Evolutionary conservation across 148 eudicot genomes (phyloP).

Genomic region (Camellia sinensis): DNA sequence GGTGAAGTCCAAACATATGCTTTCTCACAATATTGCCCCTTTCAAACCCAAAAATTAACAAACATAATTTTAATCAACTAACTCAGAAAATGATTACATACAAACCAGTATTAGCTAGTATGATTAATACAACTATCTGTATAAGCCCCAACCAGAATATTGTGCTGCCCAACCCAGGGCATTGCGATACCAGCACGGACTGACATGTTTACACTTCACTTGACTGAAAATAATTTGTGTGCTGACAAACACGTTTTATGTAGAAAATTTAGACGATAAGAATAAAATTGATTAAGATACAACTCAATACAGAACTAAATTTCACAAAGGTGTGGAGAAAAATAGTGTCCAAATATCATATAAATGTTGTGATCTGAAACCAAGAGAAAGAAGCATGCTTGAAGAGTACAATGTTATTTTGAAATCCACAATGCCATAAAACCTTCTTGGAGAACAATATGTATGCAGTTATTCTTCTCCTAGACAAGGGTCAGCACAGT

Average conservation of each 20-base stretch:
- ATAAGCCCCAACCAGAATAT: not conserved
- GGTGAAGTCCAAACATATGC: not conserved
- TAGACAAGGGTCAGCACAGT: not conserved
- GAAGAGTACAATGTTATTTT: not conserved
- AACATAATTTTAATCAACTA: not conserved
- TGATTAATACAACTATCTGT: not conserved
- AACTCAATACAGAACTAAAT: not conserved
- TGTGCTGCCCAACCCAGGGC: not conserved
- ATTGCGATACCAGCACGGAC: not conserved
- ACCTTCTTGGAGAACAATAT: not conserved
- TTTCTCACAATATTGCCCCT: not conserved
- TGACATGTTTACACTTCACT: not conserved
- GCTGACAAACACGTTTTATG: not conserved
- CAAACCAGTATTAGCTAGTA: not conserved
- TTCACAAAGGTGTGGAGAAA: not conserved
- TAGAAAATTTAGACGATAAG: not conserved
- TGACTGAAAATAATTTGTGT: not conserved
- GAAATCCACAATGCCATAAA: not conserved
- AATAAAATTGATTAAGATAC: not conserved
- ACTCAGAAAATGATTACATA: not conserved
- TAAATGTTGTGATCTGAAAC: not conserved
- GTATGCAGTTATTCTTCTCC: not conserved
- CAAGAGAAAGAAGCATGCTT: not conserved
- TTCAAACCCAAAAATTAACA: not conserved
- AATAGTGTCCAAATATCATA: not conserved